A percentile compares a stretch with the other conserved stretches of the same genome.
These are phyloP conservation scores for Yarrowia sp. DNA, from an alignment of 805 yeast species.

Conservation along the genomic window DNA sequence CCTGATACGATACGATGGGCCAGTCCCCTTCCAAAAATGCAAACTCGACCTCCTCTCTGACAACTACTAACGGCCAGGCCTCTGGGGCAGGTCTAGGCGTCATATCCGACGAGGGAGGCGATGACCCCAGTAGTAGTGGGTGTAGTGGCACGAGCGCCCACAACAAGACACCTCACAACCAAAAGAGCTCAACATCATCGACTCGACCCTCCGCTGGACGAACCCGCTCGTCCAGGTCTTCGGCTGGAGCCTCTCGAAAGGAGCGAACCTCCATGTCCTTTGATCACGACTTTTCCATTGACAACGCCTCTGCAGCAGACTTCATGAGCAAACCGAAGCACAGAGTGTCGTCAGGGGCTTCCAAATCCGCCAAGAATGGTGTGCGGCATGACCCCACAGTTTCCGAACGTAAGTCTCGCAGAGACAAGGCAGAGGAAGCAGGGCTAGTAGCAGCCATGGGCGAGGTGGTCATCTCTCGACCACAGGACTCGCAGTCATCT, in stretches of 20 bases:
- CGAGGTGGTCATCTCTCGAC: slow-evolving; percentile 15
- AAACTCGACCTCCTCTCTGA: slow-evolving; percentile 26
- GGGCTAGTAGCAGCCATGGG: slow-evolving; percentile 9
- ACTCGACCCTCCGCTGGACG: neutral
- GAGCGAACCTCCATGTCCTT: slow-evolving; percentile 17
- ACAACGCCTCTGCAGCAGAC: slow-evolving; percentile 23
- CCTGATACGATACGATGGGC: slow-evolving; percentile 26
- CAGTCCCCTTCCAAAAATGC: slow-evolving; percentile 26
- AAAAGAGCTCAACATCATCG: neutral
- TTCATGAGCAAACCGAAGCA: slow-evolving; percentile 18
- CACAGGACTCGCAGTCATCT: slow-evolving; percentile 4
- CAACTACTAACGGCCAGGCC: slow-evolving; percentile 26
- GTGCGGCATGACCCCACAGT: neutral
- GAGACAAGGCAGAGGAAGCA: slow-evolving; percentile 10
- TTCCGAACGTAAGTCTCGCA: slow-evolving; percentile 6
- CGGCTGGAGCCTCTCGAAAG: slow-evolving; percentile 1
- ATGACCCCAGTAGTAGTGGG: slow-evolving; percentile 30
- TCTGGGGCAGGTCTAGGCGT: slow-evolving; percentile 24
- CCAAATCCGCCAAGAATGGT: slow-evolving; percentile 1
- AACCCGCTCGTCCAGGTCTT: neutral
- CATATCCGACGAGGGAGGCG: slow-evolving; percentile 33
- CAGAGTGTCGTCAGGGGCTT: slow-evolving; percentile 2
- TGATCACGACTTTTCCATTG: slow-evolving; percentile 20
- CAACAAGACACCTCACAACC: slow-evolving; percentile 10
- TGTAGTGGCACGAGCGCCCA: slow-evolving; percentile 29